Evolutionary conservation across 495 filamentous ascomycete species (phyloP).

Genomic region (Letharia lupina): DNA sequence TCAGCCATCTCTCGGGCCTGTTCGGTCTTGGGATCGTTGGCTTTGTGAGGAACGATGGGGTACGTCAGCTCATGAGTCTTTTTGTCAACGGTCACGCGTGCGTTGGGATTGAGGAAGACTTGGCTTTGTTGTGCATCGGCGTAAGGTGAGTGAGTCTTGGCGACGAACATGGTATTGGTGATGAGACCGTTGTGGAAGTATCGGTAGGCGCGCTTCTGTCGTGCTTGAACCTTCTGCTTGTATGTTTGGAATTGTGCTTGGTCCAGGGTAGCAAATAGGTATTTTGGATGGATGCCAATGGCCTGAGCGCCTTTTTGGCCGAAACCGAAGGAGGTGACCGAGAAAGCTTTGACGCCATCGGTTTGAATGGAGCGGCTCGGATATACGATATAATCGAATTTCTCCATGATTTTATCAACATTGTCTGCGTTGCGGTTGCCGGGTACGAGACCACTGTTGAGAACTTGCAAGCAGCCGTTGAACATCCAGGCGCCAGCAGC

Average conservation of each 20-base stretch:
- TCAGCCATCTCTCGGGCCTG: conserved; percentile 73
- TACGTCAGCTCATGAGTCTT: conserved; percentile 72
- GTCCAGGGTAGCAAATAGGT: conserved; percentile 92
- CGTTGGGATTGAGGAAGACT: conserved; percentile 92
- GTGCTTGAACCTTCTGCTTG: conserved; percentile 74
- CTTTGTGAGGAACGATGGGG: conserved; percentile 52
- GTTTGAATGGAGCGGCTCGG: conserved; percentile 93
- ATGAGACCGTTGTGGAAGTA: conserved; percentile 97
- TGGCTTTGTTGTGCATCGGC: conserved; percentile 72
- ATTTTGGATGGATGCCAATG: conserved; percentile 92
- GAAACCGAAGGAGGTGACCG: conserved; percentile 97
- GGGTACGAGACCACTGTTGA: conserved; percentile 87
- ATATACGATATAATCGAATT: conserved; percentile 97
- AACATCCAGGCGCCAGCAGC: conserved; percentile 99
- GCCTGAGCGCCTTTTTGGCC: conserved; percentile 98
- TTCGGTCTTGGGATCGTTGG: conserved; percentile 38
- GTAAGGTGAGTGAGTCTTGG: conserved; percentile 87
- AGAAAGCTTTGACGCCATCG: conserved; percentile 96
- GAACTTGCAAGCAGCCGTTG: conserved; percentile 91
- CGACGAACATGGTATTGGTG: conserved; percentile 94
- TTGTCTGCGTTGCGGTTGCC: conserved; percentile 99
- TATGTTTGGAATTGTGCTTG: conserved; percentile 73
- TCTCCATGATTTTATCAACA: conserved; percentile 88
- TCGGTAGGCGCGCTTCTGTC: conserved; percentile 96
- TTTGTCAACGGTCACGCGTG: conserved; percentile 75